Percentiles rank a stretch among this genome's conserved stretches.
phyloP scores from a whole-genome alignment of 1,284 basidiomycete genomes.

The Omphalotus olearius region DNA sequence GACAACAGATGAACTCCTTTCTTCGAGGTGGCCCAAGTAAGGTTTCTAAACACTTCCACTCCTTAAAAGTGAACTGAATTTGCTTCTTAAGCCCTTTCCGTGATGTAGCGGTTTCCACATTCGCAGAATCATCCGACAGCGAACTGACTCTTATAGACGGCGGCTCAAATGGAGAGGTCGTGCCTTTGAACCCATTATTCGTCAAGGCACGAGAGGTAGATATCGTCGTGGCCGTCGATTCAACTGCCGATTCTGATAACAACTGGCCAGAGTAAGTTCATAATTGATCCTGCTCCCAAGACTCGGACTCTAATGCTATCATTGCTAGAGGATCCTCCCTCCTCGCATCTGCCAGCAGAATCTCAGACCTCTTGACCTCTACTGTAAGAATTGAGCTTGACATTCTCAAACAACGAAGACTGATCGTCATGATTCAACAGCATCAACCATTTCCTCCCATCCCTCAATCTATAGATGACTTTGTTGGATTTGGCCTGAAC shows the following conservation, averaged over 20 bases:
- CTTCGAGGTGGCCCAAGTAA: constrained; percentile 22
- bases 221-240: constrained; percentile 48
- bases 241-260: constrained; percentile 26
- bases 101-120: constrained; percentile 32
- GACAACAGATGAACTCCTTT: constrained; percentile 2
- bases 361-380: neutral
- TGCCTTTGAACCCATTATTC: constrained; percentile 52
- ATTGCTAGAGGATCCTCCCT: constrained; percentile 34
- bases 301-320: constrained; percentile 26
- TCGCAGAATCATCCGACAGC: constrained; percentile 30
- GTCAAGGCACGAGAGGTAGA: constrained; percentile 48
- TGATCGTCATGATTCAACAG: constrained; percentile 18
- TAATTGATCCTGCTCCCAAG: constrained; percentile 19
- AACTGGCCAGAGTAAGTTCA: neutral
- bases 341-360: constrained; percentile 25
- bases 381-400: too few species aligned
- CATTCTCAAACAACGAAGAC: too few species aligned
- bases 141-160: constrained; percentile 36
- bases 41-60: constrained; percentile 17
- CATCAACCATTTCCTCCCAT: constrained; percentile 36
- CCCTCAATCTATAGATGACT: constrained; percentile 26
- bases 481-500: constrained; percentile 31
- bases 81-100: constrained; percentile 41
- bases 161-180: constrained; percentile 37
- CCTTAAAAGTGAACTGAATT: constrained; percentile 21